A percentile compares a stretch with the other conserved stretches of the same genome.
These are phyloP conservation scores for Helichrysum umbraculigerum DNA, from an alignment of 129 eudicot genomes.

Conservation along the genomic window DNA sequence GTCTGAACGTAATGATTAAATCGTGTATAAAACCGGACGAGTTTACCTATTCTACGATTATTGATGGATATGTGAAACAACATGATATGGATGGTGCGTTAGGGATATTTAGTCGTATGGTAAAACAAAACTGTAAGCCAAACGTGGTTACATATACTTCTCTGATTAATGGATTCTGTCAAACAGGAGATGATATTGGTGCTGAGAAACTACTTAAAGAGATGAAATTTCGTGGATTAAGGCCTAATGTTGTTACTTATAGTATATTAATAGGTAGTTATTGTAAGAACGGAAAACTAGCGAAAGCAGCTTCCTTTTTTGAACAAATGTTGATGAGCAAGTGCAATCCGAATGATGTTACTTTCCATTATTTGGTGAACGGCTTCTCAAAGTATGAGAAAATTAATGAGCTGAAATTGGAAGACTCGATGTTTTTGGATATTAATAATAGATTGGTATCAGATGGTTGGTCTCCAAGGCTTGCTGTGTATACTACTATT, in stretches of 20 bases:
- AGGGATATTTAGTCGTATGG: slow-evolving; percentile 51
- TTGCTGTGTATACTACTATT: slow-evolving; percentile 63
- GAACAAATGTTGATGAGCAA: slow-evolving; percentile 77
- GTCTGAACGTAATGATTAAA: slow-evolving; percentile 52
- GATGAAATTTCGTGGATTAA: slow-evolving; percentile 51
- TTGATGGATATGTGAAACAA: slow-evolving; percentile 80
- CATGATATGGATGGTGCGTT: slow-evolving; percentile 61
- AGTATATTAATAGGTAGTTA: slow-evolving; percentile 61
- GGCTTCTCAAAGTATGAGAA: slow-evolving; percentile 49
- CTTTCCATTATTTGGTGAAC: slow-evolving; percentile 66
- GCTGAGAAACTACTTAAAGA: slow-evolving; percentile 61
- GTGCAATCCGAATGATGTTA: slow-evolving; percentile 80
- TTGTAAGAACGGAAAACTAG: slow-evolving; percentile 65
- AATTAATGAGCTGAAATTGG: slow-evolving; percentile 23
- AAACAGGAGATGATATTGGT: slow-evolving; percentile 42
- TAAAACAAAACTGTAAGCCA: slow-evolving; percentile 52
- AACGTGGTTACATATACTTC: slow-evolving; percentile 87
- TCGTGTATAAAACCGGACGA: slow-evolving; percentile 53
- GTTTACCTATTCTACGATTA: slow-evolving; percentile 74
- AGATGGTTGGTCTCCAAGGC: slow-evolving; percentile 59
- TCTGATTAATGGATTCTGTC: slow-evolving; percentile 73
- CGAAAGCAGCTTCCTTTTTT: slow-evolving; percentile 60
- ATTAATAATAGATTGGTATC: slow-evolving; percentile 50
- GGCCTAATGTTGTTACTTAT: slow-evolving; percentile 88
- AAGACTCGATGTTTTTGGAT: slow-evolving; percentile 47